A percentile compares a stretch with the other conserved stretches of the same genome.
phyloP scores from a whole-genome alignment of 2,329 filamentous ascomycete genomes.

The Trichoderma afroharzianum region DNA sequence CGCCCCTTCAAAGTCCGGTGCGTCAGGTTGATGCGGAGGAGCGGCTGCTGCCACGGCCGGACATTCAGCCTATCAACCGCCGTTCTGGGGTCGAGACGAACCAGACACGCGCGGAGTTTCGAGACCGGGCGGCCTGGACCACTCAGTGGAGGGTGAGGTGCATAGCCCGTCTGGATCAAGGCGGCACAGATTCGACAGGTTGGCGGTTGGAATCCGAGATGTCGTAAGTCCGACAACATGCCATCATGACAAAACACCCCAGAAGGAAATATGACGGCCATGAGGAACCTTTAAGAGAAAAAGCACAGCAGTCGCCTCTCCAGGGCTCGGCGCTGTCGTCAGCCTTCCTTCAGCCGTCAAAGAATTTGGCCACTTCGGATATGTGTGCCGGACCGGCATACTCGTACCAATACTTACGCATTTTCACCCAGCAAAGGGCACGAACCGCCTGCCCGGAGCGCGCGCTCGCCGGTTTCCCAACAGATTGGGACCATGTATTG shows the following conservation, averaged over 20 bases:
- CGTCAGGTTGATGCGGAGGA: neutral
- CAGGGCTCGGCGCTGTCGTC: constrained; percentile 15
- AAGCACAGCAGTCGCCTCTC: neutral
- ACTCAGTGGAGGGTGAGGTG: neutral
- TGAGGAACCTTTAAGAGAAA: neutral
- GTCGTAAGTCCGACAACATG: neutral
- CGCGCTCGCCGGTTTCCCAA: constrained; percentile 10
- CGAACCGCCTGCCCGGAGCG: neutral
- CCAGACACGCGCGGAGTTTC: constrained; percentile 3
- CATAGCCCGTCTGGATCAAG: neutral
- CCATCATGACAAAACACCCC: neutral
- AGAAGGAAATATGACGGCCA: neutral
- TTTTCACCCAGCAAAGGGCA: neutral
- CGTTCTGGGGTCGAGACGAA: neutral
- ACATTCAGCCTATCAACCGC: neutral
- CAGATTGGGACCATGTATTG: constrained; percentile 7
- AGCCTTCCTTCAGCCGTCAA: neutral
- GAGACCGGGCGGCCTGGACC: constrained; percentile 8
- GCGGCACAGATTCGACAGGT: neutral
- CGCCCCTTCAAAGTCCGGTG: neutral
- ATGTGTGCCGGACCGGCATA: neutral
- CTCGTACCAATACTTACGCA: neutral
- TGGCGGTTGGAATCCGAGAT: neutral
- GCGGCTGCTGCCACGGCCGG: neutral
- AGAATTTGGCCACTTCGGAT: constrained; percentile 16